phyloP scores from a whole-genome alignment of 2,329 filamentous ascomycete species.

The Aspergillus proliferans region DNA sequence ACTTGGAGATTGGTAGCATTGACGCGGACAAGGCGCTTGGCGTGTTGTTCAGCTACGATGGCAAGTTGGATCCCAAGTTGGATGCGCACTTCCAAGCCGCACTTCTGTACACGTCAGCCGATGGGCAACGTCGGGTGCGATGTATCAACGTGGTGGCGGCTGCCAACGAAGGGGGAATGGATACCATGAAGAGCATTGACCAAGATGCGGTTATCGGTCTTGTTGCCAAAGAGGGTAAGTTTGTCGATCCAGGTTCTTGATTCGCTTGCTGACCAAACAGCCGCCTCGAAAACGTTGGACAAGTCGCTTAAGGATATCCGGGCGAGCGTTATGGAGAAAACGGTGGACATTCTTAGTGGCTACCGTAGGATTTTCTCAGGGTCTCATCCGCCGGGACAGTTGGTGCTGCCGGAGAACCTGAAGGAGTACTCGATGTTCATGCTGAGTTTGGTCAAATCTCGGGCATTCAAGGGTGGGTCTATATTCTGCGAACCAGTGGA shows the following conservation, averaged over 20 bases:
- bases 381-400: slow-evolving; percentile 78
- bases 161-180: slow-evolving; percentile 76
- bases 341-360: slow-evolving; percentile 81
- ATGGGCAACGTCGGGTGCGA: slow-evolving; percentile 79
- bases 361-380: slow-evolving; percentile 92
- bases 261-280: slow-evolving; percentile 35
- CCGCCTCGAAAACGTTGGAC: slow-evolving; percentile 75
- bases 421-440: slow-evolving; percentile 98
- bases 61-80: slow-evolving; percentile 92
- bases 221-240: slow-evolving; percentile 72
- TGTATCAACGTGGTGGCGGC: slow-evolving; percentile 92
- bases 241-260: neutral
- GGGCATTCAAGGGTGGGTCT: slow-evolving; percentile 70
- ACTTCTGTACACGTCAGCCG: slow-evolving; percentile 85
- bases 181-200: slow-evolving; percentile 86
- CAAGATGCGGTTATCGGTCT: slow-evolving; percentile 87
- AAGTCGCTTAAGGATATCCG: slow-evolving; percentile 77
- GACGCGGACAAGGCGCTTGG: slow-evolving; percentile 91
- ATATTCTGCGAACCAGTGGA: neutral
- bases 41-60: slow-evolving; percentile 90
- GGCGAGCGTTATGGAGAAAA: slow-evolving; percentile 76
- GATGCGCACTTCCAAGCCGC: slow-evolving; percentile 98
- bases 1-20: slow-evolving; percentile 86
- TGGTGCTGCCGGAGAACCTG: slow-evolving; percentile 89
- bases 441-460: slow-evolving; percentile 78